phyloP scores from a whole-genome alignment of 768 basidiomycete genomes.

The Rhodotorula diobovata region DNA sequence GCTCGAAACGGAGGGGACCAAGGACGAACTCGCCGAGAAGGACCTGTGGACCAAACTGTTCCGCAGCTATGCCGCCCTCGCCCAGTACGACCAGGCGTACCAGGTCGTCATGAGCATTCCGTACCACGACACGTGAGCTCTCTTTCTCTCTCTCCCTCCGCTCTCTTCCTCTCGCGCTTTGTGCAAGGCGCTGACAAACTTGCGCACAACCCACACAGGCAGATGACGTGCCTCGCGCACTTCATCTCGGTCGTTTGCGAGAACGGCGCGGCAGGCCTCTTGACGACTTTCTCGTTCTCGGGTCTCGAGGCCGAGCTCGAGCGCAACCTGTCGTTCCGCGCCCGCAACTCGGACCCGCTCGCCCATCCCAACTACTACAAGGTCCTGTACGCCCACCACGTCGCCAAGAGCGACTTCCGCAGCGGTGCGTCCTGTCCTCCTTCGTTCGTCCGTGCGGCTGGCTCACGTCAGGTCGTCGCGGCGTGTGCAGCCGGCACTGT shows the following conservation, averaged over 20 bases:
- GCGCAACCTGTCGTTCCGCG: conserved; percentile 80
- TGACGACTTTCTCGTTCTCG: conserved; percentile 77
- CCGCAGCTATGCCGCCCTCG: conserved; percentile 67
- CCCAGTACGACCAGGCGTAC: conserved; percentile 82
- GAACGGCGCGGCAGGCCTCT: conserved; percentile 67
- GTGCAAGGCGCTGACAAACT: too few relatives aligned
- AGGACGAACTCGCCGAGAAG: conserved; percentile 54
- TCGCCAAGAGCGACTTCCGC: conserved; percentile 78
- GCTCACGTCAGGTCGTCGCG: conserved; percentile 20
- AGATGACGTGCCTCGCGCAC: conserved; percentile 72
- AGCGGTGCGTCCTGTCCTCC: conserved; percentile 60
- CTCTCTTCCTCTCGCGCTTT: conserved; percentile 17
- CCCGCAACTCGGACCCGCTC: conserved; percentile 85
- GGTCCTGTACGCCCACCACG: conserved; percentile 92
- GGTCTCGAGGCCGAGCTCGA: conserved; percentile 83
- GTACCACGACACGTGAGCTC: conserved; percentile 69
- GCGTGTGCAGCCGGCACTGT: conserved; percentile 65
- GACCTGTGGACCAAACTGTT: conserved; percentile 77
- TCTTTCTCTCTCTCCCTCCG: conserved; percentile 2
- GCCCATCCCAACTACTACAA: conserved; percentile 77
- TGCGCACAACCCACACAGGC: too few relatives aligned
- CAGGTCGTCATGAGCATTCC: conserved; percentile 68
- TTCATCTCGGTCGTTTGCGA: conserved; percentile 92
- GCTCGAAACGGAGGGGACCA: conserved; percentile 46
- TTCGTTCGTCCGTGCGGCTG: neutral